Conservation (phyloP, 139 green algal species). For the Chlorella vulgaris region DNA sequence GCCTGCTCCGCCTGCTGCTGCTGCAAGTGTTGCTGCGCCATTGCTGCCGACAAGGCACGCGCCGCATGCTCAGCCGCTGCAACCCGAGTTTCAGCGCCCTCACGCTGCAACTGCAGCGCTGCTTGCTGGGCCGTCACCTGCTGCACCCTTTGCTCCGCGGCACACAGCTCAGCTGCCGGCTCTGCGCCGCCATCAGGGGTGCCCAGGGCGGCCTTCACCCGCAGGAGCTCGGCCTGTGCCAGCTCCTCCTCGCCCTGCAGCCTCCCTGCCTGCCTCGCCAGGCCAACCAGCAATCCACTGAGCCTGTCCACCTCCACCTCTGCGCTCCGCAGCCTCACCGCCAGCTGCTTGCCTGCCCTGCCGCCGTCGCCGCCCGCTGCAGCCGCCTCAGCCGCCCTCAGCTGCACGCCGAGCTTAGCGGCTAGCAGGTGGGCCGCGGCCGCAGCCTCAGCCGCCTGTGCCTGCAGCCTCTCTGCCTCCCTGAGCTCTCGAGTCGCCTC, state of each 20-base stretch:
- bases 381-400: slow-evolving; percentile 9
- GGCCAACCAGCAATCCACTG: no score
- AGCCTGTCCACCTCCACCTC: no score
- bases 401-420: slow-evolving; percentile 17
- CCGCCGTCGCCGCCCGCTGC: background rate
- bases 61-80: background rate
- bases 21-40: background rate
- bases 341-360: background rate
- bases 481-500: background rate
- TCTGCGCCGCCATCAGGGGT: background rate
- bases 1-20: slow-evolving; percentile 9
- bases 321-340: background rate
- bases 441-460: background rate
- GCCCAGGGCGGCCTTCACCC: no score
- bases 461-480: background rate
- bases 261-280: no score
- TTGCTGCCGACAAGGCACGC: background rate
- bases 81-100: slow-evolving; percentile 1
- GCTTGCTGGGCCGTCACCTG: background rate
- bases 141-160: background rate
- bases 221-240: no score
- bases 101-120: background rate
- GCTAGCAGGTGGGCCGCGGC: slow-evolving; percentile 3
- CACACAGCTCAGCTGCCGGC: no score
- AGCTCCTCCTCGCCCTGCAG: no score